Base-by-base conservation (phyloP, 495 filamentous ascomycete genomes). In the Hyaloscypha bicolor region DNA sequence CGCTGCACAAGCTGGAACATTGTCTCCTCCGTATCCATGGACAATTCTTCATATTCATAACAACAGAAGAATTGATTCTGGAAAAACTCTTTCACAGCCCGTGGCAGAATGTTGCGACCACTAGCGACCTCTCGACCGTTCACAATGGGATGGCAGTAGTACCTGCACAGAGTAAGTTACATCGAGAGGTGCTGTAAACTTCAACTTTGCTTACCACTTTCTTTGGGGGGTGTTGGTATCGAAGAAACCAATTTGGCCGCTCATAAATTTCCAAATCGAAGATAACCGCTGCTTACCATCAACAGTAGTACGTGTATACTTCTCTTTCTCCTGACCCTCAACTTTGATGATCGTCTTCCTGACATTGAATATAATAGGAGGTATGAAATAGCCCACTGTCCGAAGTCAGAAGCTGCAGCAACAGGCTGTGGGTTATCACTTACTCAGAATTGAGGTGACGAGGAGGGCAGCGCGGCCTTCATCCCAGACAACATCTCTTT, bases 201-300 rank as follows among this genome's bases (percentile, higher is more conserved):
- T 37, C 56, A 60, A 2, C 9, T 0, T 37, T 21, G 25, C 68
- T 22, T 66, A 69, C 72, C 72, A 74, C 48, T 74, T 74, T 65
- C 66, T 69, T 35, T 61, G 62, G 30, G 68, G 68, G 5, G 69
- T 69, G 9, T 74, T 69, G 12, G 71, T 67, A 55, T 83, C 81
- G 29, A 70, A 67, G 57, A 78, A 79, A 5, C 79, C 79, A 42
- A 84, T 79, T 19, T 78, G 55, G 4, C 82, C 82, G 2, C 71
- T 73, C 60, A 84, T 75, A 63, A 84, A 84, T 22, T 73, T 76
- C 21, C 68, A 67, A 22, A 84, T 71, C 6, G 82, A 83, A 2
- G 81, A 77, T 22, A 84, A 68, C 29, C 82, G 79, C 67, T 84
- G 82, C 71, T 84, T 84, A 21, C 82, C 82, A 69, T 84, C 82